Conservation (phyloP, 2,329 filamentous ascomycete species). For the Colletotrichum falcatum region DNA sequence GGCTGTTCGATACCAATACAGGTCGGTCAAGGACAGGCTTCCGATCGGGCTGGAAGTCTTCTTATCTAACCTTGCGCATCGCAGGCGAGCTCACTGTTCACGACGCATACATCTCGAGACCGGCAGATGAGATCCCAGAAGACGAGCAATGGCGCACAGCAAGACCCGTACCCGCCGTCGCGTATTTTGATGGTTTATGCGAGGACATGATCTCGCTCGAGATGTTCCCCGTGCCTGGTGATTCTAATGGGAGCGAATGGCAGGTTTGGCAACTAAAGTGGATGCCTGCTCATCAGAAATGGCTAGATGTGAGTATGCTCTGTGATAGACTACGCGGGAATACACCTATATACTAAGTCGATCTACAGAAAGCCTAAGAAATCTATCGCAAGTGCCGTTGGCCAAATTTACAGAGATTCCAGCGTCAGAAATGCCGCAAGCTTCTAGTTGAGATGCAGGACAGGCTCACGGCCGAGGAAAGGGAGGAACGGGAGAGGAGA, state of each 20-base stretch:
- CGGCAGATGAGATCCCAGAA: slow-evolving; percentile 1
- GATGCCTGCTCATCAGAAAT: background rate
- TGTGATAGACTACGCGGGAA: background rate
- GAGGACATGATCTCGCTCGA: background rate
- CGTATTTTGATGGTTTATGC: background rate
- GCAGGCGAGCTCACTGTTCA: slow-evolving; percentile 3
- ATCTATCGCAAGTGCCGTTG: background rate
- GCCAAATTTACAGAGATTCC: background rate
- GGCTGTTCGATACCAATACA: background rate
- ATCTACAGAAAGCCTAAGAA: background rate
- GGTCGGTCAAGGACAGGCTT: background rate
- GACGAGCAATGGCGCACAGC: background rate
- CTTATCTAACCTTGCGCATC: background rate
- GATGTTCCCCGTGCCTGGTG: background rate
- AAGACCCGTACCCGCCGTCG: background rate
- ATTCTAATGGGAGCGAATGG: background rate
- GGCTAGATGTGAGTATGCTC: background rate
- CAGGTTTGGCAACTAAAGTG: background rate
- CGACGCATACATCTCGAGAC: background rate
- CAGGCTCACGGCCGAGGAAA: background rate
- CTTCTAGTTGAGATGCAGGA: background rate
- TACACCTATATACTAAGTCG: background rate
- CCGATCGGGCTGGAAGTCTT: background rate
- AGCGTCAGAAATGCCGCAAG: slow-evolving; percentile 1
- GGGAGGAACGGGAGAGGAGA: background rate